These are phyloP conservation scores for Citrus mangshanensis DNA, from an alignment of 345 rosid genomes.

Conservation along the genomic window DNA sequence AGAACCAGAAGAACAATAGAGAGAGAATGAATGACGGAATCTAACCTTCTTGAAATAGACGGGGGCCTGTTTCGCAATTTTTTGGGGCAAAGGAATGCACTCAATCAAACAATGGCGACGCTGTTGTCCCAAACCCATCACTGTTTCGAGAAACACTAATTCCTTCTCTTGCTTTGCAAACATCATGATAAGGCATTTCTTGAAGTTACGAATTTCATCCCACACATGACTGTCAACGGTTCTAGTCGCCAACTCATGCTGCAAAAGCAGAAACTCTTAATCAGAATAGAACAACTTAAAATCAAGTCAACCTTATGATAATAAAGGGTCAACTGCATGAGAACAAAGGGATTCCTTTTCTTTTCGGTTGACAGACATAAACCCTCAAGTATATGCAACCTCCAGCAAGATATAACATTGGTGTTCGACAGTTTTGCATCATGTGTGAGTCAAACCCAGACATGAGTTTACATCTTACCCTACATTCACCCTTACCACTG, in stretches of 20 bases:
- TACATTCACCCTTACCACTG: neutral
- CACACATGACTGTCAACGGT: constrained; percentile 70
- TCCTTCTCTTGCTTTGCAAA: constrained; percentile 87
- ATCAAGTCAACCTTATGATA: neutral
- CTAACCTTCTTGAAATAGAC: constrained; percentile 82
- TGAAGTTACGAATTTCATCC: constrained; percentile 94
- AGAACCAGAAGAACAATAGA: constrained; percentile 2
- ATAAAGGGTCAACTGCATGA: neutral
- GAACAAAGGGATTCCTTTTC: too few relatives aligned
- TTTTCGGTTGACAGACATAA: neutral
- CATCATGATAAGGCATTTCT: constrained; percentile 95
- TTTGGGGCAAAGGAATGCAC: constrained; percentile 74
- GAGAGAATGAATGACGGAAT: neutral
- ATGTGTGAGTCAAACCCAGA: neutral
- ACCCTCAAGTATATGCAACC: neutral
- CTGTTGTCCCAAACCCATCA: constrained; percentile 78
- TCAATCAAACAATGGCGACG: constrained; percentile 86
- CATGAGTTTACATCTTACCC: neutral
- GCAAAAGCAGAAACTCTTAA: neutral
- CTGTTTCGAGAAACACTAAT: constrained; percentile 84
- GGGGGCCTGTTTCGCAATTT: constrained; percentile 78
- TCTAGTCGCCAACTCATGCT: constrained; percentile 51
- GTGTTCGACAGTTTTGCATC: neutral
- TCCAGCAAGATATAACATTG: neutral
- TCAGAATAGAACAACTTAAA: neutral